Evolutionary conservation across 257 asterid genomes (phyloP).

Genomic region (Salvia splendens): DNA sequence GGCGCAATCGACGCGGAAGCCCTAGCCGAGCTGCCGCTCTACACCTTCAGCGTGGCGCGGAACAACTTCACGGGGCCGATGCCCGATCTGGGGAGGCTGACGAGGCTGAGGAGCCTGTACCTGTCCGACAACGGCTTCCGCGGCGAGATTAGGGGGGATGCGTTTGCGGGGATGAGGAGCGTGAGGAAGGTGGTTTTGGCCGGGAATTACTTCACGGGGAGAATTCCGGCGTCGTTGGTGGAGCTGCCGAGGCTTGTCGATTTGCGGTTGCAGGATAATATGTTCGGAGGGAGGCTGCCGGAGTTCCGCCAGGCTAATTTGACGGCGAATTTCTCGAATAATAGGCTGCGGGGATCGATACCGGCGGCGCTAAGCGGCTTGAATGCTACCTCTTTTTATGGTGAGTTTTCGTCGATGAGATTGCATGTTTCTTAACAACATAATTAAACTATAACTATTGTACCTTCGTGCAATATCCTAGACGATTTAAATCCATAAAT

Average conservation of each 20-base stretch:
- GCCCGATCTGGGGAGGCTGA: slow-evolving; percentile 47
- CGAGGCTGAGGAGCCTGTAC: slow-evolving; percentile 47
- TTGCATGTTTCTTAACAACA: neutral
- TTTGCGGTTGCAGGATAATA: slow-evolving; percentile 55
- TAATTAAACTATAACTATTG: neutral
- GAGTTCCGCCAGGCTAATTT: slow-evolving; percentile 52
- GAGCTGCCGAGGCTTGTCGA: slow-evolving; percentile 49
- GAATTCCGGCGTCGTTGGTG: slow-evolving; percentile 53
- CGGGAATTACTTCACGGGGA: slow-evolving; percentile 45
- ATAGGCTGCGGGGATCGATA: slow-evolving; percentile 51
- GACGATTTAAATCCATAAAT: no score
- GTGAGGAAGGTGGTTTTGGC: slow-evolving; percentile 52
- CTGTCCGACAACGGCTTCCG: slow-evolving; percentile 53
- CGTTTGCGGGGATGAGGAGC: slow-evolving; percentile 52
- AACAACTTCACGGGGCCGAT: slow-evolving; percentile 53
- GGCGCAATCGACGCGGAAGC: slow-evolving; percentile 43
- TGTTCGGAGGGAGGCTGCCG: slow-evolving; percentile 55
- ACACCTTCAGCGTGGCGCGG: slow-evolving; percentile 51
- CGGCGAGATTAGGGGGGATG: slow-evolving; percentile 54
- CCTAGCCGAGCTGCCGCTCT: slow-evolving; percentile 38
- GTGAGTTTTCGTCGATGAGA: slow-evolving; percentile 34
- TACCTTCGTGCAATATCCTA: neutral
- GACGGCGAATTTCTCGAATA: slow-evolving; percentile 45
- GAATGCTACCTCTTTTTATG: slow-evolving; percentile 44
- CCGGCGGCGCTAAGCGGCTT: slow-evolving; percentile 42